phyloP scores from a whole-genome alignment of 2,329 filamentous ascomycete species.

The Hypoxylon sp. region DNA sequence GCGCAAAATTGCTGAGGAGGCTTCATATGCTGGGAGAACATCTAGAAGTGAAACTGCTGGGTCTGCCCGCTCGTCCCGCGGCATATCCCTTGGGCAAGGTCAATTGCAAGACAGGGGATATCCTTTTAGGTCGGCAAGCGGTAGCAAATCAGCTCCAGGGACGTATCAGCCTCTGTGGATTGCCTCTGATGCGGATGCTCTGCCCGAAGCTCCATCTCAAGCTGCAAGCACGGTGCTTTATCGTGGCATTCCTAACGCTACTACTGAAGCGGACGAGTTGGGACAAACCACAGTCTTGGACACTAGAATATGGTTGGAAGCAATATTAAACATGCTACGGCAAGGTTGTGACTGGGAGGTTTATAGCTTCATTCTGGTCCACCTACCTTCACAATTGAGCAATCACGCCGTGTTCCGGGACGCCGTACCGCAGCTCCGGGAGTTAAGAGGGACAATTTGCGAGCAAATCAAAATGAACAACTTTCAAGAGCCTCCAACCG shows the following conservation, averaged over 20 bases:
- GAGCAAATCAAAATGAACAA: constrained; percentile 84
- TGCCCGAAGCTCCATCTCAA: constrained; percentile 65
- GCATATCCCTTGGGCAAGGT: constrained; percentile 67
- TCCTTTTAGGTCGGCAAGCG: constrained; percentile 61
- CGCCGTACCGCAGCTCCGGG: constrained; percentile 80
- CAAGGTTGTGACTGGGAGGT: constrained; percentile 89
- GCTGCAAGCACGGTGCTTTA: constrained; percentile 68
- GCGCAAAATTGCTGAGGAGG: constrained; percentile 67
- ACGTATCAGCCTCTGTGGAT: constrained; percentile 71
- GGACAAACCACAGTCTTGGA: constrained; percentile 65
- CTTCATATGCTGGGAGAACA: constrained; percentile 61
- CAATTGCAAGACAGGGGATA: constrained; percentile 61
- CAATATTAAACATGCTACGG: constrained; percentile 80
- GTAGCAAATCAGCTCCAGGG: constrained; percentile 53
- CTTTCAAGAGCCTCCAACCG: constrained; percentile 84
- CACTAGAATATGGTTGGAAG: constrained; percentile 81
- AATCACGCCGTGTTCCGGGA: constrained; percentile 89
- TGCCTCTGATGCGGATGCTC: constrained; percentile 68
- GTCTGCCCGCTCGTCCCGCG: constrained; percentile 63
- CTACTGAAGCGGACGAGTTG: constrained; percentile 38
- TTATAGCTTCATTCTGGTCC: constrained; percentile 90
- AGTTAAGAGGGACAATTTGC: constrained; percentile 82
- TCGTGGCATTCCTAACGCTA: constrained; percentile 56
- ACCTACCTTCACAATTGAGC: constrained; percentile 87
- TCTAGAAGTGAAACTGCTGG: constrained; percentile 62